Base-by-base conservation (phyloP, 2,329 filamentous ascomycete species). In the Cytospora paraplurivora region DNA sequence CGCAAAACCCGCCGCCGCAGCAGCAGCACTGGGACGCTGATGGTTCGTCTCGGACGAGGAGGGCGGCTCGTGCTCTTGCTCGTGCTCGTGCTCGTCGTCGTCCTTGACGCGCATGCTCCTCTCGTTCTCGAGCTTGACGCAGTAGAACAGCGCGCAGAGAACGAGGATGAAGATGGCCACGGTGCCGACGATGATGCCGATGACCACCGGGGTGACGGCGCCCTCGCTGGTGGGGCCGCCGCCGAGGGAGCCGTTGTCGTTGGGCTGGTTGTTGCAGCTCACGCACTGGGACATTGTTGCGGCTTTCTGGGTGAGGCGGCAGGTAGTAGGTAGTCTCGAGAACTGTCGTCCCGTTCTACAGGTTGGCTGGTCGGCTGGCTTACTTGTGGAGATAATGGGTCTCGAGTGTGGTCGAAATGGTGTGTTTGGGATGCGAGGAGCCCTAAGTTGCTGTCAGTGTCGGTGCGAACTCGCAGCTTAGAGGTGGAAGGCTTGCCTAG, bases 111-210 rank as follows among this genome's bases (percentile, higher is more conserved):
- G 54, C 54, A 44, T 44, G 17, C 34, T 52, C 56, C 52, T 63
- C 27, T 63, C 54, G 59, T 62, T 65, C 62, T 66, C 64, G 49
- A 64, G 56, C 62, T 66, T 66, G 57, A 63, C 62, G 62, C 64
- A 66, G 64, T 66, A 66, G 53, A 66, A 66, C 19, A 66, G 64
- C n/a, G 62, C 57, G 57, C 57, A 61, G 4, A 66, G 56, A 21
- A 66, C 62, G 37, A 66, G 49, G 34, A 64, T 34, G 44, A 66
- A 66, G 44, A 66, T 19, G 50, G 13, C 54, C 37, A 66, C 62
- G n/a, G 64, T 66, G 33, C 64, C 62, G 54, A 57, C 41, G 21
- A 66, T 66, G 53, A 66, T 61, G 21, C 64, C 64, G 35, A 66
- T 50, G 7, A 64, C 62, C 57, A 62, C 61, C 15, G 64, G 64